A percentile compares a stretch with the other conserved stretches of the same genome.
Evolutionary conservation across 345 rosid genomes (phyloP).

Genomic region (Acer yangbiense): DNA sequence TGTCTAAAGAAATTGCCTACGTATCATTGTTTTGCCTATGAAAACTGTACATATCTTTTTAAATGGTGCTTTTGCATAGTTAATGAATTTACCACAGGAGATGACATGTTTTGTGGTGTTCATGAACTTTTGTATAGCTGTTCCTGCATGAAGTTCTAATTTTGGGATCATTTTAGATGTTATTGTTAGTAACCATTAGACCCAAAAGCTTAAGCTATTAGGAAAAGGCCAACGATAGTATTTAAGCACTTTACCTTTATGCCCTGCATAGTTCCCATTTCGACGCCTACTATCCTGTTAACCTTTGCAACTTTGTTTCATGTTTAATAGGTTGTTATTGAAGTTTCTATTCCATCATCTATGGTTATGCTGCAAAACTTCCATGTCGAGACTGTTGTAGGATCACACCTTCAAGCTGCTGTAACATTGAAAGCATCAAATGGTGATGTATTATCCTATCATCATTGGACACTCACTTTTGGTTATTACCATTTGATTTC

Average conservation of each 20-base stretch:
- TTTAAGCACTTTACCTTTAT: not conserved
- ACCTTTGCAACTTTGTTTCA: slow-evolving; percentile 14
- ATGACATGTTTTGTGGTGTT: slow-evolving; percentile 3
- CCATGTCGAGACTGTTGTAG: slow-evolving; percentile 82
- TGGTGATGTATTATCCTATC: slow-evolving; percentile 47
- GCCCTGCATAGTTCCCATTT: not conserved
- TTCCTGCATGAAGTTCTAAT: not conserved
- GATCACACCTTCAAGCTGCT: slow-evolving; percentile 79
- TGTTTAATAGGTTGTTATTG: slow-evolving; percentile 61
- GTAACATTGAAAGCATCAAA: slow-evolving; percentile 76
- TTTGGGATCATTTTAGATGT: not conserved
- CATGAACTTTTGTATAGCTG: not conserved
- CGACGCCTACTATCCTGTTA: slow-evolving; percentile 15
- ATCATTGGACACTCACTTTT: slow-evolving; percentile 27
- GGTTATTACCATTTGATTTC: slow-evolving; percentile 21
- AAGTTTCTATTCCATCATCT: slow-evolving; percentile 75
- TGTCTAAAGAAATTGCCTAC: slow-evolving; percentile 8
- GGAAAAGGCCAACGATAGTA: not conserved
- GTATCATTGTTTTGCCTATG: slow-evolving; percentile 3
- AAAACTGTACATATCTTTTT: slow-evolving; percentile 2
- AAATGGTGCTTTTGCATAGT: not conserved
- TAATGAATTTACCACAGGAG: not conserved
- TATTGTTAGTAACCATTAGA: not conserved
- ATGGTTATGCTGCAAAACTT: slow-evolving; percentile 79
- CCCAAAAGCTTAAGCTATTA: not conserved